Evolutionary conservation across 129 eudicot genomes (phyloP), one percentile per base, ranked within the genome.

Genomic region (Kitagawia praeruptora): DNA sequence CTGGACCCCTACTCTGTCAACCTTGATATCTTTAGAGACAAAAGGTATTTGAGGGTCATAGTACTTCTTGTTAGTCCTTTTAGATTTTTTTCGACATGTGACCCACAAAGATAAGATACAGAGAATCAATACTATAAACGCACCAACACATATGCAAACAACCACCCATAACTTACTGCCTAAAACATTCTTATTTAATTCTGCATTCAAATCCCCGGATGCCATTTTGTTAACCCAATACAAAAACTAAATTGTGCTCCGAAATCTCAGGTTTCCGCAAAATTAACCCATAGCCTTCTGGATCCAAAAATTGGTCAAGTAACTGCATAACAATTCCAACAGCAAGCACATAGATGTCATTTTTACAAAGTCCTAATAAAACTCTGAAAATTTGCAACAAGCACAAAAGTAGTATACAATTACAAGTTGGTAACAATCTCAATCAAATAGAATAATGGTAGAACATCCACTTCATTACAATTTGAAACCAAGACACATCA

Each of bases 81-180:
- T 81, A 37, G 96, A 93, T 82, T 87, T 93, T 63, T 89, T 81
- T 76, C 88, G 84, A 54, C 86, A 89, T 73, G 86, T 80, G 64
- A 89, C 83, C 98, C 97, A 93, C 83, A 91, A 81, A 25, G 97
- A 88, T 75, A 93, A 83, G 64, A 91, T 74, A 76, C 90, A 86
- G 5, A 93, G 89, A 82, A 93, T 85, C 80, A 93, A 46, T 61
- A 87, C 84, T 45, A 93, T 91, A 31, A 89, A 93, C n/a, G 87
- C 86, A 75, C 90, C 91, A 14, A 89, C 89, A 81, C 89, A 84
- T 37, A 93, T 21, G 80, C 98, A 87, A 83, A 93, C 87, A 42
- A 89, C 77, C 46, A 87, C 97, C 98, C 98, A 93, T 46, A 93
- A 82, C 67, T 87, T 88, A n/a, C 90, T 70, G 77, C 88, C 93